A percentile compares a stretch with the other conserved stretches of the same genome.
Evolutionary conservation across 129 eudicot species (phyloP).

Genomic region (Calendula officinalis): DNA sequence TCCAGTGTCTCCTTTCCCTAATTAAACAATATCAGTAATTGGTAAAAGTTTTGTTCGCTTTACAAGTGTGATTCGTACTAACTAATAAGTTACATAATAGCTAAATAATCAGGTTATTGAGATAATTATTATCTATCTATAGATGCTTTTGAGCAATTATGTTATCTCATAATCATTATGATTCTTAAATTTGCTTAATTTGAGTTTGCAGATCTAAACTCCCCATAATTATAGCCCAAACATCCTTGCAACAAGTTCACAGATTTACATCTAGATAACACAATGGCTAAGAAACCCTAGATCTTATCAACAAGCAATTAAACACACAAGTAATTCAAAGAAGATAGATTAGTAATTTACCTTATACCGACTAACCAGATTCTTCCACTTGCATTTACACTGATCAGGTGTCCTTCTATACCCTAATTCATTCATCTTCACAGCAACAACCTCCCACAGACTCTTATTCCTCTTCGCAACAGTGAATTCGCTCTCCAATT

Average conservation of each 20-base stretch:
- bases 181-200: background rate
- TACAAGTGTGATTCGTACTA: too few relatives aligned
- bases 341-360: slow-evolving; percentile 19
- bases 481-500: slow-evolving; percentile 53
- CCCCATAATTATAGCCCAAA: background rate
- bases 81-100: too few relatives aligned
- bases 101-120: background rate
- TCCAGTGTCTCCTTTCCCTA: slow-evolving; percentile 64
- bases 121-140: background rate
- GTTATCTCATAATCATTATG: too few relatives aligned
- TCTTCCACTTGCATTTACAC: slow-evolving; percentile 85
- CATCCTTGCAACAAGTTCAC: too few relatives aligned
- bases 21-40: background rate
- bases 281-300: slow-evolving; percentile 3
- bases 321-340: background rate
- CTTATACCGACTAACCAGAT: slow-evolving; percentile 61
- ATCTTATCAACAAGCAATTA: background rate
- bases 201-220: too few relatives aligned
- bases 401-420: slow-evolving; percentile 60
- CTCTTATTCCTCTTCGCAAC: slow-evolving; percentile 47
- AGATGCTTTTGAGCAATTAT: too few relatives aligned
- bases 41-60: too few relatives aligned
- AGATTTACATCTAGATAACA: slow-evolving; percentile 5
- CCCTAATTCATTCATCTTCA: slow-evolving; percentile 63
- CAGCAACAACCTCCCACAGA: slow-evolving; percentile 67